Conservation (phyloP, 108 stramenopile species). For the Bacterosira constricta region DNA sequence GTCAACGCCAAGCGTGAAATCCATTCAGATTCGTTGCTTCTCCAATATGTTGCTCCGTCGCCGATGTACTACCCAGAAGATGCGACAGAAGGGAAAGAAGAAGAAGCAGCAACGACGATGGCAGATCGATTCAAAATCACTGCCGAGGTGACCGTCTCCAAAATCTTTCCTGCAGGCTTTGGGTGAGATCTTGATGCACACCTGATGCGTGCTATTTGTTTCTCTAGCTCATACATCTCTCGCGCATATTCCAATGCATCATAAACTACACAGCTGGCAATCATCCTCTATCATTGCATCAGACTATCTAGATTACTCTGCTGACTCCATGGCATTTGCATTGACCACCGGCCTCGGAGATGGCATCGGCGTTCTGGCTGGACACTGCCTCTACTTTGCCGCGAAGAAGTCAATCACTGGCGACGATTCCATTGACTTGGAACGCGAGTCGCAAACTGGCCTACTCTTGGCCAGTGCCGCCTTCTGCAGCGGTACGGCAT, state of each 20-base stretch:
- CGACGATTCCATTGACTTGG: slow-evolving; percentile 52
- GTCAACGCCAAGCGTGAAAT: slow-evolving; percentile 14
- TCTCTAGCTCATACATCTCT: no score
- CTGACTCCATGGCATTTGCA: slow-evolving; percentile 70
- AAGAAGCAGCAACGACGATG: slow-evolving; percentile 1
- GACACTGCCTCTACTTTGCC: slow-evolving; percentile 66
- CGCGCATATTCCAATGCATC: not conserved
- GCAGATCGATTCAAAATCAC: slow-evolving; percentile 60
- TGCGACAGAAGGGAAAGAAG: not conserved
- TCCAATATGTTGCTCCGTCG: not conserved
- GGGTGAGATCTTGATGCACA: slow-evolving; percentile 40
- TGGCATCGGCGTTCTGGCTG: slow-evolving; percentile 68
- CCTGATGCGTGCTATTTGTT: no score
- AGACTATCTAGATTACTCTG: slow-evolving; percentile 52
- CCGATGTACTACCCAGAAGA: slow-evolving; percentile 9
- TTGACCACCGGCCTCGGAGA: slow-evolving; percentile 78
- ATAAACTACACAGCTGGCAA: slow-evolving; percentile 61
- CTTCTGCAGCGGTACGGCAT: slow-evolving; percentile 82
- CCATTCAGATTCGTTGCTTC: not conserved
- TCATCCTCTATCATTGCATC: slow-evolving; percentile 69
- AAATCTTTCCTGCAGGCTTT: slow-evolving; percentile 89
- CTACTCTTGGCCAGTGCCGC: slow-evolving; percentile 74
- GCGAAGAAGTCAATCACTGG: slow-evolving; percentile 60
- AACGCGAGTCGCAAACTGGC: slow-evolving; percentile 63
- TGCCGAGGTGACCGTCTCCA: slow-evolving; percentile 79